A percentile compares a stretch with the other conserved stretches of the same genome.
These are phyloP conservation scores for Ceratocystis diversiconidia DNA, from an alignment of 2,329 filamentous ascomycete genomes.

Conservation along the genomic window DNA sequence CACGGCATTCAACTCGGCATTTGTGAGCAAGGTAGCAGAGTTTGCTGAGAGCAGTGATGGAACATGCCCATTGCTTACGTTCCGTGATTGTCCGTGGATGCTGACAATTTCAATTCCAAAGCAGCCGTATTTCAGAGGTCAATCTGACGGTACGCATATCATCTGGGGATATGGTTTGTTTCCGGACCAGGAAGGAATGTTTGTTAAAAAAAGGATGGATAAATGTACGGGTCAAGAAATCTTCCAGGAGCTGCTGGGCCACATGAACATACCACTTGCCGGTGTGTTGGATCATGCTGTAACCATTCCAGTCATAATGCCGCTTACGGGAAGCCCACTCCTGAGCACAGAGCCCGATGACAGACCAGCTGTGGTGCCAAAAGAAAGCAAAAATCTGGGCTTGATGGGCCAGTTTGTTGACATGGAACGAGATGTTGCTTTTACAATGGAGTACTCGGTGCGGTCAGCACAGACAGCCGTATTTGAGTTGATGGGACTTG, in stretches of 20 bases:
- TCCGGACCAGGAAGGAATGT: slow-evolving; percentile 26
- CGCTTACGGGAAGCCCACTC: slow-evolving; percentile 28
- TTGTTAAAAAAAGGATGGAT: slow-evolving; percentile 29
- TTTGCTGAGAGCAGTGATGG: slow-evolving; percentile 22
- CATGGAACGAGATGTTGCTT: slow-evolving; percentile 27
- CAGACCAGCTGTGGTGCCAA: slow-evolving; percentile 28
- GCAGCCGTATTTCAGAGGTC: slow-evolving; percentile 30
- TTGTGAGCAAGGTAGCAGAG: slow-evolving; percentile 24
- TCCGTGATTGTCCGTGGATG: slow-evolving; percentile 30
- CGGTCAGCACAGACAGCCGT: slow-evolving; percentile 28
- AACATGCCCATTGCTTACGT: slow-evolving; percentile 21
- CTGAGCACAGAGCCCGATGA: slow-evolving; percentile 26
- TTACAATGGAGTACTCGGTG: slow-evolving; percentile 26
- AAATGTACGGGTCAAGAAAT: slow-evolving; percentile 30
- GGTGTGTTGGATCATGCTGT: slow-evolving; percentile 20
- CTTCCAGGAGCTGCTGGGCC: slow-evolving; percentile 27
- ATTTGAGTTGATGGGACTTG: slow-evolving; percentile 20
- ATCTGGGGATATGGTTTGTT: slow-evolving; percentile 31
- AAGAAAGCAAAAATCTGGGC: slow-evolving; percentile 27
- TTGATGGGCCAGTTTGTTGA: slow-evolving; percentile 31
- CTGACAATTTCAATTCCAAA: slow-evolving; percentile 28
- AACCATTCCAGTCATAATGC: slow-evolving; percentile 27
- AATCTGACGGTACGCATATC: slow-evolving; percentile 25
- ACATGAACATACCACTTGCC: slow-evolving; percentile 25
- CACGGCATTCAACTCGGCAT: slow-evolving; percentile 24